phyloP scores from a whole-genome alignment of 164 flowering plant species.

The Vitis labrusca region DNA sequence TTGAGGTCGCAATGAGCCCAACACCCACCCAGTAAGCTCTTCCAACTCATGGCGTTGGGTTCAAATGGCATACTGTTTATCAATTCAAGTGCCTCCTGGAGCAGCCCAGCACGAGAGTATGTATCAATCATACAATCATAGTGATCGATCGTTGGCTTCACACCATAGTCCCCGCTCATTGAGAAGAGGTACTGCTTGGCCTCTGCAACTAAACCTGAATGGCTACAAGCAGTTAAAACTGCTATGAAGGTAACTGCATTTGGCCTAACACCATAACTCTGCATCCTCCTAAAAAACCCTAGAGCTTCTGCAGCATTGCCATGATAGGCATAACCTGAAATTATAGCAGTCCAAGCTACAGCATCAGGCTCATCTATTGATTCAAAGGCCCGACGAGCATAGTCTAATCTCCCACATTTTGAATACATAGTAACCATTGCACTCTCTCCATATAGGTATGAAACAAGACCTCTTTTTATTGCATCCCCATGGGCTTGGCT shows the following conservation, averaged over 20 bases:
- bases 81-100: constrained; percentile 44
- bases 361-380: constrained; percentile 42
- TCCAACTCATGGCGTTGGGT: constrained; percentile 59
- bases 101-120: constrained; percentile 53
- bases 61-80: constrained; percentile 43
- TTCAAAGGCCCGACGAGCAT: constrained; percentile 42
- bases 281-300: constrained; percentile 41
- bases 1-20: constrained; percentile 39
- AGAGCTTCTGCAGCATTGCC: constrained; percentile 56
- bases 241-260: constrained; percentile 48
- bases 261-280: constrained; percentile 35
- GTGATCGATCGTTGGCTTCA: constrained; percentile 53
- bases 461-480: constrained; percentile 45
- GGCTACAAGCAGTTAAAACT: constrained; percentile 55
- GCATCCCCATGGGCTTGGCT: constrained; percentile 63
- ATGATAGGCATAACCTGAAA: constrained; percentile 52
- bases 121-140: constrained; percentile 56
- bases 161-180: constrained; percentile 41
- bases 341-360: constrained; percentile 64
- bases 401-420: constrained; percentile 50
- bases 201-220: constrained; percentile 46
- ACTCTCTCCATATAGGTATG: constrained; percentile 49
- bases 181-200: constrained; percentile 40
- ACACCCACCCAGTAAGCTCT: constrained; percentile 53
- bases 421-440: constrained; percentile 65